phyloP scores from a whole-genome alignment of 1,139 yeast genomes.

The Insectozyma bohioensis region DNA sequence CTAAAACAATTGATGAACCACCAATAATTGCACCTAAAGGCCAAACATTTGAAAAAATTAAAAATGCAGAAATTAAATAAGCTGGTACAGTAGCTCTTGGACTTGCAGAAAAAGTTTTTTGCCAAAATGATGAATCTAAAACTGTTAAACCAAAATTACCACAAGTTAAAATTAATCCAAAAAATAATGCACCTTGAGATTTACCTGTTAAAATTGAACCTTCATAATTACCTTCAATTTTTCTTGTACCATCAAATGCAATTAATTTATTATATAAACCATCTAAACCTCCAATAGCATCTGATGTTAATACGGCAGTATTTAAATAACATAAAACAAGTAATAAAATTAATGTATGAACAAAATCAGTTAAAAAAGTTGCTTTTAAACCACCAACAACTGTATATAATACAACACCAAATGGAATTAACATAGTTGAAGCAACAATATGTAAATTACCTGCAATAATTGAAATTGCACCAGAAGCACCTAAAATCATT shows the following conservation, averaged over 20 bases:
- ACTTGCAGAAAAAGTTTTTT: slow-evolving; percentile 34
- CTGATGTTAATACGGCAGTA: slow-evolving; percentile 26
- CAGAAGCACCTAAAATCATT: slow-evolving; percentile 39
- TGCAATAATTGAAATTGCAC: slow-evolving; percentile 34
- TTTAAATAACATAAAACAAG: slow-evolving; percentile 27
- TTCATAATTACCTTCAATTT: slow-evolving; percentile 31
- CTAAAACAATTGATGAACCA: slow-evolving; percentile 26
- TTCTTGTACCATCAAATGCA: slow-evolving; percentile 18
- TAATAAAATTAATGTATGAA: slow-evolving; percentile 34
- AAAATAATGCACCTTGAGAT: slow-evolving; percentile 30
- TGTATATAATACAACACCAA: slow-evolving; percentile 37
- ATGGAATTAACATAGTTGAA: slow-evolving; percentile 34
- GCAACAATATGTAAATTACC: slow-evolving; percentile 35
- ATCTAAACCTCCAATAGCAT: slow-evolving; percentile 29
- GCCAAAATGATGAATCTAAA: slow-evolving; percentile 34
- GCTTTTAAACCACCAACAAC: slow-evolving; percentile 44
- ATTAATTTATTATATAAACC: slow-evolving; percentile 25
- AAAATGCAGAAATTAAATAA: slow-evolving; percentile 32
- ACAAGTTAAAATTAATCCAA: slow-evolving; percentile 28
- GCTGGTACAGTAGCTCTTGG: slow-evolving; percentile 38
- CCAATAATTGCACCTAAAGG: slow-evolving; percentile 31
- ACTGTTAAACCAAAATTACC: slow-evolving; percentile 33
- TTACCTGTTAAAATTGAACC: slow-evolving; percentile 37
- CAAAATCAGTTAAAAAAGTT: slow-evolving; percentile 38
- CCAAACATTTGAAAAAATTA: slow-evolving; percentile 34